phyloP scores from a whole-genome alignment of 2,329 filamentous ascomycete genomes.

The Neopestalotiopsis sp. region DNA sequence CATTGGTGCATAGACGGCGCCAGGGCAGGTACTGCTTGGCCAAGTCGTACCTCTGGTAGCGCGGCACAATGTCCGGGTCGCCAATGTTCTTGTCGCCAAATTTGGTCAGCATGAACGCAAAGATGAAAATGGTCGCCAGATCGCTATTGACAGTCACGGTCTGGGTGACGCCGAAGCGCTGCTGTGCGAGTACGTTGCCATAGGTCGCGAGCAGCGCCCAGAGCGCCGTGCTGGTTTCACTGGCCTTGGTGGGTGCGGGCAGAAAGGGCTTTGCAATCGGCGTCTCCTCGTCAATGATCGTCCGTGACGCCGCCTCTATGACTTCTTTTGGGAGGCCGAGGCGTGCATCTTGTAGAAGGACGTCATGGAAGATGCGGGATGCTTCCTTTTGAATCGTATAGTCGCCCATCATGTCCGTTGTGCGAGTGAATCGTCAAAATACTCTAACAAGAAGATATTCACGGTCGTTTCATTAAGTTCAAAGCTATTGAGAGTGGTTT shows the following conservation, averaged over 20 bases:
- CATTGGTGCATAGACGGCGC: constrained; percentile 34
- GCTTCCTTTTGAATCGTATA: constrained; percentile 37
- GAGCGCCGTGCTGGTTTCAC: constrained; percentile 34
- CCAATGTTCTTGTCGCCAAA: constrained; percentile 28
- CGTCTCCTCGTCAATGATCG: constrained; percentile 30
- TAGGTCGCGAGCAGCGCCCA: constrained; percentile 36
- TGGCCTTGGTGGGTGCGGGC: constrained; percentile 35
- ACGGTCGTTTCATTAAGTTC: background rate
- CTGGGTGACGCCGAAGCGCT: constrained; percentile 29
- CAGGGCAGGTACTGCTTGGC: constrained; percentile 32
- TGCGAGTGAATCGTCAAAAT: background rate
- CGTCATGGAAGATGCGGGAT: constrained; percentile 30
- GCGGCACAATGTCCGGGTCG: constrained; percentile 27
- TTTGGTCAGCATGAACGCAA: constrained; percentile 32
- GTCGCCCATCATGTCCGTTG: background rate
- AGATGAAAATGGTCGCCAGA: constrained; percentile 33
- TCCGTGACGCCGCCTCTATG: constrained; percentile 25
- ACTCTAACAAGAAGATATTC: background rate
- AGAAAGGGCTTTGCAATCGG: constrained; percentile 31
- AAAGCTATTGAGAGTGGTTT: background rate
- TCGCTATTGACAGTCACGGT: constrained; percentile 33
- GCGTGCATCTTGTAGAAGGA: constrained; percentile 31
- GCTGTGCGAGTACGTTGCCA: constrained; percentile 31
- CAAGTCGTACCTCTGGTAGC: constrained; percentile 30
- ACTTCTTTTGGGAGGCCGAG: constrained; percentile 31